Base-by-base conservation (phyloP, 2,329 filamentous ascomycete genomes). In the Aureobasidium subglaciale region DNA sequence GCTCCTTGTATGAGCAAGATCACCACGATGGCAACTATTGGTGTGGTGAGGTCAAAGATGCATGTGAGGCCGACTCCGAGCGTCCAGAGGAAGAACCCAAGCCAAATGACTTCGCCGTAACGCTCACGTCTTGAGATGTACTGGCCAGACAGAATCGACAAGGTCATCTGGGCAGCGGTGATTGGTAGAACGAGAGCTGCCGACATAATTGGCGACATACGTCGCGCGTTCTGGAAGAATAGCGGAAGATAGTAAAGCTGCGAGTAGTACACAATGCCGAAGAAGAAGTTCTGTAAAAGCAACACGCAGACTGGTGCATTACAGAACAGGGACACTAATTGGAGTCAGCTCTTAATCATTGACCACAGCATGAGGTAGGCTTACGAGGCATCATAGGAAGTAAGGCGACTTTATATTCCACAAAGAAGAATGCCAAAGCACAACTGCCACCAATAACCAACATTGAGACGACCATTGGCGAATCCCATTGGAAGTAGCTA, bases 381-480 rank as follows among this genome's bases (percentile, higher is more conserved):
- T 38, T 37, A 50, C 46, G 15, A 38, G 46, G 46, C 30, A 50
- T 76, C 78, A 84, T 83, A 1, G 81, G 81, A 56, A 84, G 70
- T 5, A 68, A 62, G 0, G 80, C 78, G 20, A 78, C 67, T 60
- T 76, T 80, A 75, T 77, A 79, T 60, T 84, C 81, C 27, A 78
- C 71, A 3, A 82, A 59, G 0, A 82, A 49, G 59, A 84, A 84
- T 0, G 70, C 64, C 13, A 78, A 35, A 25, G 78, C 63, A 11
- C 72, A 74, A 18, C 75, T 63, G 0, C 67, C 67, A 15, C 79
- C 79, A 11, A 83, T 68, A 0, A 68, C 67, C 11, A 86, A 69
- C 80, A 85, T 83, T 34, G 74, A 73, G 20, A 85, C 81, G 1
- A 82, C 77, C 73, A 83, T 75, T 0, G 80, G 71, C 9, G 77